Evolutionary conservation across 2,329 filamentous ascomycete genomes (phyloP).

Genomic region (Epichloe brachyelytri): DNA sequence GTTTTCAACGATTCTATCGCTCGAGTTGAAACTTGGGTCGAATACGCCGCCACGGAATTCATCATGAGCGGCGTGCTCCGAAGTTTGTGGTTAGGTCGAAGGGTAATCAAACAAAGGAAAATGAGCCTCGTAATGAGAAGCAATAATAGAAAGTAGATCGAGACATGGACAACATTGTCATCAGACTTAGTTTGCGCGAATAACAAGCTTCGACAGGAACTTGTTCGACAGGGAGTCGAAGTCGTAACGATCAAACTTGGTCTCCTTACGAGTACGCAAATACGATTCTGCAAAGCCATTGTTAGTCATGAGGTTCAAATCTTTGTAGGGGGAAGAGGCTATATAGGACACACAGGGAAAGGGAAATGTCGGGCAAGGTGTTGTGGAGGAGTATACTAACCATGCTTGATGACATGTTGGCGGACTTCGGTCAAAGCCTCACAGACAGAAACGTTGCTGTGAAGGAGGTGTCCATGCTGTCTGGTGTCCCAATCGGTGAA

Average conservation of each 20-base stretch:
- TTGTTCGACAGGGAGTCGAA: conserved; percentile 96
- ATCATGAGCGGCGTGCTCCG: conserved; percentile 16
- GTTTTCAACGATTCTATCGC: conserved; percentile 1
- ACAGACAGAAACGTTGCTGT: conserved; percentile 85
- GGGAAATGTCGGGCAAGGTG: background rate
- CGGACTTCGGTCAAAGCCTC: conserved; percentile 94
- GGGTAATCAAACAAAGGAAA: conserved; percentile 17
- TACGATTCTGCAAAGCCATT: conserved; percentile 56
- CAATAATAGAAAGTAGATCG: background rate
- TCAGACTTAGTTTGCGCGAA: conserved; percentile 62
- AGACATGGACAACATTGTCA: background rate
- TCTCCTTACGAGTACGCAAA: conserved; percentile 63
- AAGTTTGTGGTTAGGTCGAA: conserved; percentile 16
- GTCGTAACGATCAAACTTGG: conserved; percentile 80
- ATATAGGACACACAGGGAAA: background rate
- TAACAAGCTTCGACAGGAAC: conserved; percentile 91
- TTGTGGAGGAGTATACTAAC: conserved; percentile 40
- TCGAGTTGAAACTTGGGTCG: conserved; percentile 22
- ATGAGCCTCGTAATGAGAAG: background rate
- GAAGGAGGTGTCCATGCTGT: conserved; percentile 80
- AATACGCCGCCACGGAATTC: conserved; percentile 31
- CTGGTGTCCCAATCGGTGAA: conserved; percentile 90
- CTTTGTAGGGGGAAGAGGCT: too few relatives aligned
- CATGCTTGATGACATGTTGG: conserved; percentile 84
- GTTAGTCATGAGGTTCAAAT: conserved; percentile 9